Percentiles rank a stretch among this genome's conserved stretches.
Evolutionary conservation across 140 eudicot genomes (phyloP).

Genomic region (Cichorium intybus): DNA sequence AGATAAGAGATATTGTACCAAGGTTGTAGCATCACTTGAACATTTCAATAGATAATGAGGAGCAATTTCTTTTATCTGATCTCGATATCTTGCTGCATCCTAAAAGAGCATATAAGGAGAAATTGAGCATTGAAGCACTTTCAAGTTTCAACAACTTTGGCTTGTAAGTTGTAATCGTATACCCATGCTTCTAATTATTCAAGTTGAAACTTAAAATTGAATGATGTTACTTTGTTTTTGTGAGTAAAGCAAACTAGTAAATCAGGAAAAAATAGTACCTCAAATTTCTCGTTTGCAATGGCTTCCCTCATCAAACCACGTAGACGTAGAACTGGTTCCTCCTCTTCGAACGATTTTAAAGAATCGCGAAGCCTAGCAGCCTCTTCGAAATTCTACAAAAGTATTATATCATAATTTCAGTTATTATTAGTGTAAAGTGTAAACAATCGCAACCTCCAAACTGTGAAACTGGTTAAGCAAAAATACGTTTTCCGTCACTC

Average conservation of each 20-base stretch:
- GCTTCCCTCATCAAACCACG: slow-evolving; percentile 75
- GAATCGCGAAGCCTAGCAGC: slow-evolving; percentile 99
- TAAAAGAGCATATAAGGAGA: slow-evolving; percentile 21
- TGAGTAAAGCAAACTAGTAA: slow-evolving; percentile 4
- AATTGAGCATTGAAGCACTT: slow-evolving; percentile 6
- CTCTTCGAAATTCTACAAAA: slow-evolving; percentile 72
- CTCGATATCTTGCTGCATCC: slow-evolving; percentile 95
- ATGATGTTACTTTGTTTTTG: slow-evolving; percentile 2
- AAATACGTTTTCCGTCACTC: not conserved
- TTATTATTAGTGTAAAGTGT: not conserved
- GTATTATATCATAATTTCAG: not conserved
- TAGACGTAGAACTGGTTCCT: slow-evolving; percentile 85
- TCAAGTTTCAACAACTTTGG: not conserved
- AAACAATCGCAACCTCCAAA: not conserved
- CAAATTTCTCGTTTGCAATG: slow-evolving; percentile 76
- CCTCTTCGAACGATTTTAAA: slow-evolving; percentile 73
- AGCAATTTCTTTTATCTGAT: slow-evolving; percentile 83
- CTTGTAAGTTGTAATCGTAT: not conserved
- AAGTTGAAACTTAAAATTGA: not conserved
- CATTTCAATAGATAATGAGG: slow-evolving; percentile 88
- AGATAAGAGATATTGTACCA: slow-evolving; percentile 46
- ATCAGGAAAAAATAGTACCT: slow-evolving; percentile 41
- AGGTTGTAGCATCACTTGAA: slow-evolving; percentile 96
- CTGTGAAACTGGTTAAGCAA: not conserved
- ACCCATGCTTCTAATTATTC: not conserved